Conservation (phyloP, 1,284 basidiomycete genomes). For the Somion occarium region DNA sequence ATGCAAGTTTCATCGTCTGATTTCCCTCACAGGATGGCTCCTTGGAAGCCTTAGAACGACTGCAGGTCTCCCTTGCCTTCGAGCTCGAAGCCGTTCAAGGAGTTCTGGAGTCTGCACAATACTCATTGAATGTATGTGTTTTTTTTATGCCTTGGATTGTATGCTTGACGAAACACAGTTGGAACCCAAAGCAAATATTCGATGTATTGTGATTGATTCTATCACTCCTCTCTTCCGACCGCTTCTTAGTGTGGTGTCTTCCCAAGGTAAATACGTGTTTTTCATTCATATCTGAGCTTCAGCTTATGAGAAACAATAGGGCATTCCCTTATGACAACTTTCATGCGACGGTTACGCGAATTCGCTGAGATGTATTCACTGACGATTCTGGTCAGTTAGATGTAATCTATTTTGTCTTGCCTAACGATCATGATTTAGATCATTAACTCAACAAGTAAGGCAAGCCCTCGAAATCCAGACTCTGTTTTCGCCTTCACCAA, state of each 20-base stretch:
- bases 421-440: too few species aligned
- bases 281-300: not conserved
- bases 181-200: constrained; percentile 22
- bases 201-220: constrained; percentile 59
- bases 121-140: constrained; percentile 10
- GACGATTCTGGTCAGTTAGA: constrained; percentile 51
- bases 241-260: constrained; percentile 56
- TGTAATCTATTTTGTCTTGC: constrained; percentile 25
- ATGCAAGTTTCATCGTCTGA: too few species aligned
- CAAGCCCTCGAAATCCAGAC: constrained; percentile 30
- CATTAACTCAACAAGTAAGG: constrained; percentile 39
- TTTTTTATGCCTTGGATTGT: constrained; percentile 9
- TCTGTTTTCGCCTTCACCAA: constrained; percentile 35
- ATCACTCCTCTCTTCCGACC: constrained; percentile 66
- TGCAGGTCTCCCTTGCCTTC: constrained; percentile 51
- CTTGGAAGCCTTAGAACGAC: constrained; percentile 28
- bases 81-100: constrained; percentile 49
- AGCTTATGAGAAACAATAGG: constrained; percentile 26
- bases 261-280: constrained; percentile 41
- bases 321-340: constrained; percentile 67
- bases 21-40: too few species aligned
- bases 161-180: constrained; percentile 6
- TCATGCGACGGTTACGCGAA: constrained; percentile 60
- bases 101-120: constrained; percentile 37
- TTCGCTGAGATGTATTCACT: constrained; percentile 42